These are phyloP conservation scores for Kluyveromyces lactis DNA, from an alignment of 805 yeast genomes.

Conservation along the genomic window DNA sequence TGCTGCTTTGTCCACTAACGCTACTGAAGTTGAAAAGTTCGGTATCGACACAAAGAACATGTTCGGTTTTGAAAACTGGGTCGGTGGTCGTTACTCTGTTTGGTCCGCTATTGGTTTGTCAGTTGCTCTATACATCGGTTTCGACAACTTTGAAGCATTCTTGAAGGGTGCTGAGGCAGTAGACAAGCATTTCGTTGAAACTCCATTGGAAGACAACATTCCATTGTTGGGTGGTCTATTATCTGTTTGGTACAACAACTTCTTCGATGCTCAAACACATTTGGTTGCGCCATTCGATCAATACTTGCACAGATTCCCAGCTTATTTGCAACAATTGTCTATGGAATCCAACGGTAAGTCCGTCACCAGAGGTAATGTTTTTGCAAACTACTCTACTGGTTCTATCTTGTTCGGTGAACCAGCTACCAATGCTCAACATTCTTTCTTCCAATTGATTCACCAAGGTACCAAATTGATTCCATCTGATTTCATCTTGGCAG, in stretches of 20 bases:
- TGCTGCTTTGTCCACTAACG: conserved; percentile 93
- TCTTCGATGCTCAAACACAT: conserved; percentile 96
- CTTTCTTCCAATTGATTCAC: conserved; percentile 98
- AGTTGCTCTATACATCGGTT: conserved; percentile 91
- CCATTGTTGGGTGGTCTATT: conserved; percentile 90
- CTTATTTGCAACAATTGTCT: conserved; percentile 95
- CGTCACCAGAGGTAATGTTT: conserved; percentile 85
- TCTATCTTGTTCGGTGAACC: conserved; percentile 96
- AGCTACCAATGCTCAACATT: conserved; percentile 97
- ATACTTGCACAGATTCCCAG: conserved; percentile 98
- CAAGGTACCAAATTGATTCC: conserved; percentile 98
- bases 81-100: conserved; percentile 99
- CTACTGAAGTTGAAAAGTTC: conserved; percentile 80
- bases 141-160: conserved; percentile 84
- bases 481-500: conserved; percentile 93
- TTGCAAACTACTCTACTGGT: conserved; percentile 93
- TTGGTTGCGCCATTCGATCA: conserved; percentile 98
- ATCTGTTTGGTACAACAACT: conserved; percentile 97
- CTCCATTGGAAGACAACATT: conserved; percentile 86
- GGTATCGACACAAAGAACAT: conserved; percentile 97
- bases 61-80: conserved; percentile 99
- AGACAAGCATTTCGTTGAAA: conserved; percentile 77
- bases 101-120: conserved; percentile 99
- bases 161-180: conserved; percentile 97
- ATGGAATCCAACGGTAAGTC: conserved; percentile 99